Evolutionary conservation across 129 eudicot species (phyloP), one percentile per base, ranked within the genome.

Genomic region (Ambrosia artemisiifolia): DNA sequence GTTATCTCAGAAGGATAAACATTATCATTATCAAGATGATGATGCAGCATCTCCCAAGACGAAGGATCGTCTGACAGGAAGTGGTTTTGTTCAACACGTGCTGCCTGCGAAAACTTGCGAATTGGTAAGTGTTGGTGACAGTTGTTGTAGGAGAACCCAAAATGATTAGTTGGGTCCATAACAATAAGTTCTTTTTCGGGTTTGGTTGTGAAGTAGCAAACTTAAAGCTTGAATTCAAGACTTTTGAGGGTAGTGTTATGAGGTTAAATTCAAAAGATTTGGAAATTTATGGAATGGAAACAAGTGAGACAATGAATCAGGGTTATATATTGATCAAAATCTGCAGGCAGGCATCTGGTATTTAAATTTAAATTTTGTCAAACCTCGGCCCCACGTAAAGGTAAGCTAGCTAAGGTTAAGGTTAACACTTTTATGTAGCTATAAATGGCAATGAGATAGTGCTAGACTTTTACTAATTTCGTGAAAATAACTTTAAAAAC

Each of bases 61-160:
- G 72, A 64, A 56, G 53, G 63, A 65, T 77, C 81, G 38, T 78
- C 75, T 18, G 74, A 35, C 3, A 30, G 40, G 74, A 33, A 44
- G 13, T 68, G 75, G 62, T 68, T 43, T 3, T 69, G 80, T 48
- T 76, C 81, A 35, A 60, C 71, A 42, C 82, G 82, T 7, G 82
- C 82, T 40, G 82, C 82, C 57, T 78, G 77, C 12, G 82, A 78
- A 63, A 78, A 78, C 82, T 33, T 50, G 48, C 82, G 82, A 78
- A 78, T 78, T 6, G 82, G 82, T 51, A 63, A 35, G 65, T 71
- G 30, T 28, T 77, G 57, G n/a, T 76, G 69, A 59, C 10, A 20
- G 28, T 36, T 69, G 70, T 14, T 67, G 80, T 47, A 60, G 20
- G 64, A 48, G 62, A 69, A 77, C 71, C 81, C 81, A 69, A 77